phyloP scores from a whole-genome alignment of 345 rosid species.

The Crucihimalaya himalaica region DNA sequence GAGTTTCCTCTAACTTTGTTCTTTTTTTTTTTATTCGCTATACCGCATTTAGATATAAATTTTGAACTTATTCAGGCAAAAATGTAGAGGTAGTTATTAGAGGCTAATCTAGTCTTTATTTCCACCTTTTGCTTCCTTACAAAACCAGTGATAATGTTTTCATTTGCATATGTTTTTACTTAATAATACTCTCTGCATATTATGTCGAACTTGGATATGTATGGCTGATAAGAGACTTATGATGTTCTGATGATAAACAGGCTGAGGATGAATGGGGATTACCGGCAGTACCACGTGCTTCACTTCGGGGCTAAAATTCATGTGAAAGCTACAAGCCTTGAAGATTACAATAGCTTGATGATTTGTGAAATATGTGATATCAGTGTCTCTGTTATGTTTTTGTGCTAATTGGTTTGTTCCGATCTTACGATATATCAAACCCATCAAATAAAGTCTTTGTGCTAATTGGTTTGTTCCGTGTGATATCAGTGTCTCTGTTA shows the following conservation, averaged over 20 bases:
- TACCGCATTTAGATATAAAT: not conserved
- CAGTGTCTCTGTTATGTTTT: too few relatives aligned
- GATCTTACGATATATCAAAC: too few relatives aligned
- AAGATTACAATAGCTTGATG: too few relatives aligned
- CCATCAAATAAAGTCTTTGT: too few relatives aligned
- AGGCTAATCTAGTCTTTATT: not conserved
- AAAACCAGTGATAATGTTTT: not conserved
- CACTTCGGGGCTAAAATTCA: slow-evolving; percentile 59
- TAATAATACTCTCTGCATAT: not conserved
- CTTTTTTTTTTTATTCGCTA: not conserved
- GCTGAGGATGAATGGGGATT: slow-evolving; percentile 86
- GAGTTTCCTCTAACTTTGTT: slow-evolving; percentile 17
- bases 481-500: too few relatives aligned
- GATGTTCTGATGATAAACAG: slow-evolving; percentile 47
- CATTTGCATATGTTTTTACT: not conserved
- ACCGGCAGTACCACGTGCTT: slow-evolving; percentile 87
- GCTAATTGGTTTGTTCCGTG: too few relatives aligned
- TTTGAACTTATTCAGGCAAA: not conserved
- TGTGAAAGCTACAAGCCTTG: slow-evolving; percentile 18
- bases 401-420: too few relatives aligned
- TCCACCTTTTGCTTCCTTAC: not conserved
- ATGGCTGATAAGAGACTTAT: slow-evolving; percentile 20
- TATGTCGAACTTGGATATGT: not conserved
- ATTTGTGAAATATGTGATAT: too few relatives aligned
- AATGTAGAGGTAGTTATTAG: not conserved